phyloP scores from a whole-genome alignment of 2,329 filamentous ascomycete species.

The Immersiporthe knoxdaviesiana region DNA sequence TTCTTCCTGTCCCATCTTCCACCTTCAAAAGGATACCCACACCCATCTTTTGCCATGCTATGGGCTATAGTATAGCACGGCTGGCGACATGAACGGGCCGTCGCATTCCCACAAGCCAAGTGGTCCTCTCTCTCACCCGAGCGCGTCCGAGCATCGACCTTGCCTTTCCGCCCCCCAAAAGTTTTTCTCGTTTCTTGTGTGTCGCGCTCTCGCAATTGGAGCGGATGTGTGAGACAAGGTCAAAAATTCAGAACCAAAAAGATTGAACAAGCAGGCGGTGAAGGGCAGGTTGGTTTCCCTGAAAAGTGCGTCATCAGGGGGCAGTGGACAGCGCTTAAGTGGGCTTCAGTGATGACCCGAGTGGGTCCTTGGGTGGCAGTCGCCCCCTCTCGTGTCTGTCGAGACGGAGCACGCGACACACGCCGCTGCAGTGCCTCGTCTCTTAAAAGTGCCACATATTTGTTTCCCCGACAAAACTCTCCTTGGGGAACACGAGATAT shows the following conservation, averaged over 20 bases:
- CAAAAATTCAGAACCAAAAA: not conserved
- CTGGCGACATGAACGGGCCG: not conserved
- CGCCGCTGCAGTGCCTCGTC: not conserved
- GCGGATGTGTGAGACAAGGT: constrained; percentile 4
- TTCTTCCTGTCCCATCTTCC: not conserved
- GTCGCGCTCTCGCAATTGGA: constrained; percentile 17
- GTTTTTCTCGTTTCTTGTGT: not conserved
- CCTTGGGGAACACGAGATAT: not conserved
- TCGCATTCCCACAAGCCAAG: not conserved
- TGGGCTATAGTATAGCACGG: not conserved
- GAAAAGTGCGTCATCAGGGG: constrained; percentile 14
- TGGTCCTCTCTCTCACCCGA: not conserved
- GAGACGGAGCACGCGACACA: constrained; percentile 4
- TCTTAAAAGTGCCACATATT: not conserved
- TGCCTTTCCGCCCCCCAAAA: not conserved
- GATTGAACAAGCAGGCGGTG: constrained; percentile 9
- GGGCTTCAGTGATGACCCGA: constrained; percentile 11
- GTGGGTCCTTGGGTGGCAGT: constrained; percentile 27
- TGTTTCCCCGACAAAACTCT: not conserved
- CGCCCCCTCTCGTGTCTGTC: constrained; percentile 18
- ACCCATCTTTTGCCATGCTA: not conserved
- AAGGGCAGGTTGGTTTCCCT: not conserved
- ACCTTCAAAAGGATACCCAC: not conserved
- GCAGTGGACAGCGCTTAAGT: constrained; percentile 12
- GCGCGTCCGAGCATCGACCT: not conserved